Base-by-base conservation (phyloP, 768 basidiomycete genomes). In the Lactarius deliciosus region DNA sequence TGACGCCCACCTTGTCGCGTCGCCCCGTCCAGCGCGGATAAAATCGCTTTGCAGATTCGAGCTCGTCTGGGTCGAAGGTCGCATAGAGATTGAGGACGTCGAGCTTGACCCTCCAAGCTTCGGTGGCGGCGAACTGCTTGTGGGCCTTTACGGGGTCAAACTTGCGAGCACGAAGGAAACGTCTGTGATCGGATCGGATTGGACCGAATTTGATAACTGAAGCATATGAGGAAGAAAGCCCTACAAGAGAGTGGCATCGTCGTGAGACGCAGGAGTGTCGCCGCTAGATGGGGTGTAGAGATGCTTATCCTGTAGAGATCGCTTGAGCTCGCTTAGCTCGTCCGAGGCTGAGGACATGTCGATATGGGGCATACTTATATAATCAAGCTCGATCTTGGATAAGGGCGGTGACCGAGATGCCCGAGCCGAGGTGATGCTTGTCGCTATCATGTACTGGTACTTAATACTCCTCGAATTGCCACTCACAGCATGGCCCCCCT, bases 1-100 rank as follows among this genome's bases (percentile, higher is more conserved):
- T 13, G 40, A 50, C 25, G 43, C 69, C 45, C 61, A 87, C 91
- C 79, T 89, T 90, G 74, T 92, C 88, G 69, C 90, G 79, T 55
- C 88, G 80, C 0, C 91, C 92, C 0, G 90, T 92, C 90, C 90
- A 93, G 38, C 88, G 82, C 1, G 91, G 90, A 76, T 93, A 94
- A 68, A 87, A 89, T 60, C 81, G 78, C 71, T 83, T 82, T 0
- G 86, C 74, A 11, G 73, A 72, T 73, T 88, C 84, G 62, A 92
- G 80, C 69, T 92, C 92, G 9, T 81, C 80, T 0, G 77, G 61
- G 25, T 82, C 81, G 69, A 91, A 88, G 2, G 80, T 79, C 6
- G 81, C 78, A 74, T 85, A 93, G 15, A 93, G 78, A n/a, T 80
- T 79, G 36, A 84, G 81, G 3, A 94, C 85, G 38, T 84, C 75